These are phyloP conservation scores for Mycena galopus DNA, from an alignment of 768 basidiomycete genomes.

Conservation along the genomic window DNA sequence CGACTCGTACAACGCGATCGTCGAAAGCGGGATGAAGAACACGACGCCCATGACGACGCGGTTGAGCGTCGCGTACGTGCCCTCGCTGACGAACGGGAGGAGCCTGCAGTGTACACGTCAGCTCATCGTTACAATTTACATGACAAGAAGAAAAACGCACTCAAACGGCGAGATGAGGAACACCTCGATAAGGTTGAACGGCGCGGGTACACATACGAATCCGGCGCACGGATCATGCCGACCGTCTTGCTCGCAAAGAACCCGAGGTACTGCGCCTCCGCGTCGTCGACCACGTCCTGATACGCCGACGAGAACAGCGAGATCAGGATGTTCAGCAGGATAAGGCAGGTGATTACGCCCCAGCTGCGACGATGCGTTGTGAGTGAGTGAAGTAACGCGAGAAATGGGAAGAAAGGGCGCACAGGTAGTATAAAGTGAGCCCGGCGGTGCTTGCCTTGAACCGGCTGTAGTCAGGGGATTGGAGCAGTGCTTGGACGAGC, in stretches of 20 bases:
- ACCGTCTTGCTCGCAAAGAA: slow-evolving; percentile 93
- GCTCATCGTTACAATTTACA: not conserved
- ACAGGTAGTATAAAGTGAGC: slow-evolving; percentile 85
- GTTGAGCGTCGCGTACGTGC: slow-evolving; percentile 80
- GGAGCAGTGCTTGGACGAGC: slow-evolving; percentile 85
- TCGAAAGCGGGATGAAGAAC: slow-evolving; percentile 84
- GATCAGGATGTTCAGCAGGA: slow-evolving; percentile 93
- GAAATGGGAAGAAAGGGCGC: slow-evolving; percentile 42
- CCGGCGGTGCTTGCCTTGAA: slow-evolving; percentile 66
- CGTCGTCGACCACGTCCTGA: slow-evolving; percentile 86
- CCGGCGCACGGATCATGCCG: slow-evolving; percentile 87
- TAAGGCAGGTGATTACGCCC: slow-evolving; percentile 54
- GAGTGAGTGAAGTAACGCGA: not conserved
- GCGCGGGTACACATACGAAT: slow-evolving; percentile 89
- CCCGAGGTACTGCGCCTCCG: slow-evolving; percentile 90
- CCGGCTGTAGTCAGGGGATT: slow-evolving; percentile 79
- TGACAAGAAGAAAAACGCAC: slow-evolving; percentile 61
- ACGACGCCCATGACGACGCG: slow-evolving; percentile 79
- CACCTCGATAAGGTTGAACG: slow-evolving; percentile 90
- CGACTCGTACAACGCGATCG: slow-evolving; percentile 85
- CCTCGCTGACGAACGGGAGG: slow-evolving; percentile 52
- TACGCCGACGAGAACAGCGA: slow-evolving; percentile 97
- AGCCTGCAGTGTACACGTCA: slow-evolving; percentile 47
- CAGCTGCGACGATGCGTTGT: slow-evolving; percentile 29
- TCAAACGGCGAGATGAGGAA: slow-evolving; percentile 88